Percentiles rank a stretch among this genome's conserved stretches.
phyloP scores from a whole-genome alignment of 805 yeast species.

The Metahyphopichia silvanorum region DNA sequence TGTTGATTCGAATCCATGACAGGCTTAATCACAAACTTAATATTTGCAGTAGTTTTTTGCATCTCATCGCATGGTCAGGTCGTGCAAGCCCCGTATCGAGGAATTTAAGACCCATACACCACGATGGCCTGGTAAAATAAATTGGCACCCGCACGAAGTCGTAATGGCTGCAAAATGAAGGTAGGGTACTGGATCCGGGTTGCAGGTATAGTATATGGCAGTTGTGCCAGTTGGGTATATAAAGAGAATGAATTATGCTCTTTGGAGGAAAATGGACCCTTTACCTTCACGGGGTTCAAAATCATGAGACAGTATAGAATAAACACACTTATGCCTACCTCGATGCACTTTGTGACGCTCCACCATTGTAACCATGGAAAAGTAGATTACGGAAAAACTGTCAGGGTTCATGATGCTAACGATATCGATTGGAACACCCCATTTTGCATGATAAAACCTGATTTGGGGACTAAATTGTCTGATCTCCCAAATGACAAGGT shows the following conservation, averaged over 20 bases:
- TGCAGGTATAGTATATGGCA: neutral
- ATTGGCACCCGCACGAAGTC: too few species aligned
- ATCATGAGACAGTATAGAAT: conserved; percentile 47
- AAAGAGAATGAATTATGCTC: conserved; percentile 32
- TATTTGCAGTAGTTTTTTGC: too few species aligned
- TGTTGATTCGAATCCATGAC: conserved; percentile 42
- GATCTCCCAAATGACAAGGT: conserved; percentile 9
- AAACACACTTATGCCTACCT: conserved; percentile 32
- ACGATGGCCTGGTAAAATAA: neutral
- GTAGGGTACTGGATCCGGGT: neutral
- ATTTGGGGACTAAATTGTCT: conserved; percentile 10
- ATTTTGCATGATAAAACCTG: conserved; percentile 40
- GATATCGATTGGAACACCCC: conserved; percentile 51
- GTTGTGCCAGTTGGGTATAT: conserved; percentile 16
- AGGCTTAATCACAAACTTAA: too few species aligned
- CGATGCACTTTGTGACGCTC: conserved; percentile 43
- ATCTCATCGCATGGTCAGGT: too few species aligned
- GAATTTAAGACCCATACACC: neutral
- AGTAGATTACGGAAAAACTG: conserved; percentile 39
- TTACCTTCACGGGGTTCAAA: conserved; percentile 55
- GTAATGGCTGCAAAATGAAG: too few species aligned
- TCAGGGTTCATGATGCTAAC: conserved; percentile 23
- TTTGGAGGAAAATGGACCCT: conserved; percentile 15
- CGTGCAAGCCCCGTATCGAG: neutral
- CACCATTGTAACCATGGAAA: conserved; percentile 53